Percentiles rank a stretch among this genome's conserved stretches.
Evolutionary conservation across 75 land plant species (phyloP).

Genomic region (Cunninghamia lanceolata): DNA sequence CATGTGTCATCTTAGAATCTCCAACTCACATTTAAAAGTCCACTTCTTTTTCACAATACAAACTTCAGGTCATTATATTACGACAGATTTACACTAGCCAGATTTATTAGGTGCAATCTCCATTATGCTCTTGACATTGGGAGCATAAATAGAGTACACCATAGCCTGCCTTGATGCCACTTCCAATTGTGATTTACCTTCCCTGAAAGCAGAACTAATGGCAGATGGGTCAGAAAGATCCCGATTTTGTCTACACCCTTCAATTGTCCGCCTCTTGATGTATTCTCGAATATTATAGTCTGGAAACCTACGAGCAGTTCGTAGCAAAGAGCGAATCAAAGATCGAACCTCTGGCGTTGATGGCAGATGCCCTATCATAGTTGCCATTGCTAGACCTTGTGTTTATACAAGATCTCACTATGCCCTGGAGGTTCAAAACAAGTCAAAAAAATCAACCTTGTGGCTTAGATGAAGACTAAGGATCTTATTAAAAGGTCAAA

Average conservation of each 20-base stretch:
- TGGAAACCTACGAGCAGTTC: conserved; percentile 55
- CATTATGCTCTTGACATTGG: conserved; percentile 79
- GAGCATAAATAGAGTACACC: conserved; percentile 72
- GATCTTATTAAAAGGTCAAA: not conserved
- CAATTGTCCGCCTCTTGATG: conserved; percentile 53
- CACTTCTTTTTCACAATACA: not conserved
- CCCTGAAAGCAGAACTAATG: conserved; percentile 44
- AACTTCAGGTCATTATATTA: not conserved
- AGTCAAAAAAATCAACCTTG: not conserved
- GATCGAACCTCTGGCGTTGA: conserved; percentile 41
- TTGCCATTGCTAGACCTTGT: conserved; percentile 5
- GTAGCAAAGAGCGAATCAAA: conserved; percentile 55
- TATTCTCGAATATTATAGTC: conserved; percentile 95
- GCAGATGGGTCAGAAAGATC: conserved; percentile 35
- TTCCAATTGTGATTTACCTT: conserved; percentile 70
- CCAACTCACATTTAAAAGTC: not conserved
- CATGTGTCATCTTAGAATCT: not conserved
- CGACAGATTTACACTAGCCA: not conserved
- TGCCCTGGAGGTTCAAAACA: not conserved
- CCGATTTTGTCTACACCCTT: conserved; percentile 53
- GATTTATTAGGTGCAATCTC: conserved; percentile 27
- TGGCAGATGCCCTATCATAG: conserved; percentile 26
- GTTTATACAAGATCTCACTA: not conserved
- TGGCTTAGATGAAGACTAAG: not conserved
- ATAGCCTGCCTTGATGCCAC: conserved; percentile 69